These are phyloP conservation scores for Gossypioides kirkii DNA, from an alignment of 345 rosid genomes.

Conservation along the genomic window DNA sequence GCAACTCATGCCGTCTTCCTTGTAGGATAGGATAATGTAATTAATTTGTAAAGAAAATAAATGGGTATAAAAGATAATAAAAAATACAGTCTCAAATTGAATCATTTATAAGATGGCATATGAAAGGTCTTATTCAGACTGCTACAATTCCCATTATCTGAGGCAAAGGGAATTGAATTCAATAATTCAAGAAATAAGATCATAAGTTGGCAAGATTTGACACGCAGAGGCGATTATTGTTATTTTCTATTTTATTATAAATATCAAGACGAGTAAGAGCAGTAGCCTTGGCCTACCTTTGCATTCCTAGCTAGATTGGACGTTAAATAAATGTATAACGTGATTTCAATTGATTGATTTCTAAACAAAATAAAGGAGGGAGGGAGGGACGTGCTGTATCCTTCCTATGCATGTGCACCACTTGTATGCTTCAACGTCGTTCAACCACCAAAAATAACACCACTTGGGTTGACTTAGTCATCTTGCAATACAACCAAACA, in stretches of 20 bases:
- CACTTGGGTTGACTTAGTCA: conserved; percentile 34
- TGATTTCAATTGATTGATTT: neutral
- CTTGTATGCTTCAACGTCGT: conserved; percentile 18
- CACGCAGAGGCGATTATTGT: no score
- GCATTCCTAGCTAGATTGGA: neutral
- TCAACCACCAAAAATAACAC: neutral
- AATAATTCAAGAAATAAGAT: neutral
- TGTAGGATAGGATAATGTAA: neutral
- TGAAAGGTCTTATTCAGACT: neutral
- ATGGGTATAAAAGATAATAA: neutral
- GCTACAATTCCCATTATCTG: neutral
- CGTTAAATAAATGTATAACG: no score
- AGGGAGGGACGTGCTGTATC: neutral
- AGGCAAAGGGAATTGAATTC: neutral
- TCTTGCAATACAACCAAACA: neutral
- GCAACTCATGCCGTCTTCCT: neutral
- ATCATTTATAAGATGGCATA: neutral
- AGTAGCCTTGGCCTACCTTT: neutral
- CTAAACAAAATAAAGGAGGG: neutral
- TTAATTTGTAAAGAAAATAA: neutral
- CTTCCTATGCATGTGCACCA: conserved; percentile 26
- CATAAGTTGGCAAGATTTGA: neutral
- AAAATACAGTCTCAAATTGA: neutral
- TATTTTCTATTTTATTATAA: neutral
- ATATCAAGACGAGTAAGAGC: neutral